phyloP scores from a whole-genome alignment of 768 basidiomycete species.

The Mycena galopus region DNA sequence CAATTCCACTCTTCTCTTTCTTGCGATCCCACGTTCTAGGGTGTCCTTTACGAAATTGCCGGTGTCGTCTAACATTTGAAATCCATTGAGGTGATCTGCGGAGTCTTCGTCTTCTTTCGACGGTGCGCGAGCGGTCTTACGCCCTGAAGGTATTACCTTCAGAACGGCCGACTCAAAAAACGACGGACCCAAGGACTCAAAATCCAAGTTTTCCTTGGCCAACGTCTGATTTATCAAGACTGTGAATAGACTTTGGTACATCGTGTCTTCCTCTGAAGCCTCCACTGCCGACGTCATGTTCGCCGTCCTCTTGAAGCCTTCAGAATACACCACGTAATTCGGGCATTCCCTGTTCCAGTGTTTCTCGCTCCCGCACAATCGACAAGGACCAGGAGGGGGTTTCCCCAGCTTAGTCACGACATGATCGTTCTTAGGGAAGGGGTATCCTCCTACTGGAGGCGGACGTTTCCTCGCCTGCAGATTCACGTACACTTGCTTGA shows the following conservation, averaged over 20 bases:
- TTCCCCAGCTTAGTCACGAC: constrained; percentile 1
- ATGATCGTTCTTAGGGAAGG: constrained; percentile 16
- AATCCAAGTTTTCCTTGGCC: not conserved
- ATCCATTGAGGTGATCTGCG: not conserved
- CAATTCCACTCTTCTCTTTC: no score
- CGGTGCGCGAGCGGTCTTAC: constrained; percentile 29
- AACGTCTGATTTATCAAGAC: constrained; percentile 7
- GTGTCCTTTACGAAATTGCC: no score
- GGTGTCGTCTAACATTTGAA: not conserved
- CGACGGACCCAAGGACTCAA: not conserved
- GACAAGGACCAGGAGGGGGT: constrained; percentile 1
- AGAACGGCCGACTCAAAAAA: constrained; percentile 13
- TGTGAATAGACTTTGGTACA: constrained; percentile 10
- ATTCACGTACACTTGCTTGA: not conserved
- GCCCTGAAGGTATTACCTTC: not conserved
- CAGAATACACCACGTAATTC: constrained; percentile 2
- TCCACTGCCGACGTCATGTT: not conserved
- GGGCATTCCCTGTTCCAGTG: constrained; percentile 22
- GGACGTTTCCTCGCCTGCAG: not conserved
- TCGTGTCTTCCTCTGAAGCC: constrained; percentile 6
- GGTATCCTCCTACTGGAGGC: constrained; percentile 1
- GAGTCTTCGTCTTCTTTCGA: not conserved
- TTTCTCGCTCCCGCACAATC: constrained; percentile 16
- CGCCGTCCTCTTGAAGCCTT: not conserved
- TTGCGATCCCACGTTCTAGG: no score